Percentiles rank a stretch among this genome's conserved stretches.
Evolutionary conservation across 768 basidiomycete species (phyloP).

Genomic region (Tricholoma furcatifolium): DNA sequence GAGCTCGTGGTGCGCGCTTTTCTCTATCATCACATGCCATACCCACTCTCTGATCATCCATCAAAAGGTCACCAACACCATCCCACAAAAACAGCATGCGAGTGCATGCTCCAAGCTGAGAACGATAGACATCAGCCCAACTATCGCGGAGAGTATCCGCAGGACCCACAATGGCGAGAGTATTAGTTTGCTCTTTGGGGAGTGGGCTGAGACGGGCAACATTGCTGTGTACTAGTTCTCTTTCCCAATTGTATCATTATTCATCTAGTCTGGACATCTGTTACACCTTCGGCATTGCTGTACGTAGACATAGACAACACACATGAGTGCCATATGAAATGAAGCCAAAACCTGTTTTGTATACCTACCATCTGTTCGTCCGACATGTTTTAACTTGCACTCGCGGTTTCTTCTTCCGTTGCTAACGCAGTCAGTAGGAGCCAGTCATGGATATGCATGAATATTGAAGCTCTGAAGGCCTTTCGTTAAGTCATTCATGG

Average conservation of each 20-base stretch:
- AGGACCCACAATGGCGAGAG: constrained; percentile 94
- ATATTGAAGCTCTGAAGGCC: too few relatives aligned
- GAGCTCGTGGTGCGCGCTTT: constrained; percentile 72
- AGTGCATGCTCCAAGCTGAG: constrained; percentile 70
- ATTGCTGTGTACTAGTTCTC: constrained; percentile 34
- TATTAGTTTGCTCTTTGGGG: constrained; percentile 84
- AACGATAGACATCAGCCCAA: constrained; percentile 87
- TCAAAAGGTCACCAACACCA: constrained; percentile 87
- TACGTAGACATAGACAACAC: constrained; percentile 17
- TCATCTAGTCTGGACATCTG: constrained; percentile 13
- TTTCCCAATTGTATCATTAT: constrained; percentile 14
- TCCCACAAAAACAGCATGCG: constrained; percentile 78
- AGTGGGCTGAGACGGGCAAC: constrained; percentile 62
- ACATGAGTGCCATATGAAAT: constrained; percentile 7
- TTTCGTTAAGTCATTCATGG: too few relatives aligned
- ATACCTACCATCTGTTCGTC: too few relatives aligned
- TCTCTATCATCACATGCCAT: neutral
- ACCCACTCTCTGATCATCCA: constrained; percentile 7
- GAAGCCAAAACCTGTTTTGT: neutral
- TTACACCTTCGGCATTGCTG: neutral
- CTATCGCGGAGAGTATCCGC: constrained; percentile 94
- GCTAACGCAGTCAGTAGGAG: too few relatives aligned
- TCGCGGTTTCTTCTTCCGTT: too few relatives aligned
- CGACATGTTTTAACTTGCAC: too few relatives aligned
- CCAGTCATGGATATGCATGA: too few relatives aligned